Base-by-base conservation (phyloP, 1,284 basidiomycete species). In the Cryptococcus amylolentus region DNA sequence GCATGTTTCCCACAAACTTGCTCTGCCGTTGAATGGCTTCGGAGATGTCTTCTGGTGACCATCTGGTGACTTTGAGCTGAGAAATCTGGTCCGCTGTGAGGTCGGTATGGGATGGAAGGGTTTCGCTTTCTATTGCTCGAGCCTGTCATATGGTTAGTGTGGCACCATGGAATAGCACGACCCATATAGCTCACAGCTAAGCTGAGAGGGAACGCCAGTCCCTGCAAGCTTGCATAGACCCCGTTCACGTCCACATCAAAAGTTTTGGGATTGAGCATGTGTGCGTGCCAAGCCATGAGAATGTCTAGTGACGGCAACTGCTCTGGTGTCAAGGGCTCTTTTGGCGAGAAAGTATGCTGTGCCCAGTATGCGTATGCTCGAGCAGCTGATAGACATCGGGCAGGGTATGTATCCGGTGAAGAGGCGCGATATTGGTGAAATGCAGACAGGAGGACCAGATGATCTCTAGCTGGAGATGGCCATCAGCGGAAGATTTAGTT, bases 241-340 rank as follows among this genome's bases (percentile, higher is more conserved):
- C 57, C 60, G 4, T 58, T 55, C 6, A 49, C 41, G n/a, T 70
- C 69, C 35, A 52, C 20, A 4, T 62, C 54, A 42, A 64, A 70
- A 45, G 55, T 60, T 14, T 40, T 50, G 18, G 72, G 72, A 54
- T 68, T 68, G 56, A 74, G 63, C 51, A 69, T 62, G 55, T 72
- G 68, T 2, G 67, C 58, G 58, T 71, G 70, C 72, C 72, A 74
- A 46, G 62, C 59, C 68, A 71, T 69, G 44, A 74, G 51, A 1
- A 71, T 62, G 1, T 51, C 54, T 42, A 71, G 49, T 5, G 57
- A 51, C 4, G 68, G 68, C 18, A 69, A 53, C 54, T 53, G 51
- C 4, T 66, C 61, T 20, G 46, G 35, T 16, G 18, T 20, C 16
- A 55, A 18, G 12, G 40, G 12, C 13, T 12, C 38, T 14, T 45